These are phyloP conservation scores for Isabelozyma heimii DNA, from an alignment of 805 yeast genomes.

Conservation along the genomic window DNA sequence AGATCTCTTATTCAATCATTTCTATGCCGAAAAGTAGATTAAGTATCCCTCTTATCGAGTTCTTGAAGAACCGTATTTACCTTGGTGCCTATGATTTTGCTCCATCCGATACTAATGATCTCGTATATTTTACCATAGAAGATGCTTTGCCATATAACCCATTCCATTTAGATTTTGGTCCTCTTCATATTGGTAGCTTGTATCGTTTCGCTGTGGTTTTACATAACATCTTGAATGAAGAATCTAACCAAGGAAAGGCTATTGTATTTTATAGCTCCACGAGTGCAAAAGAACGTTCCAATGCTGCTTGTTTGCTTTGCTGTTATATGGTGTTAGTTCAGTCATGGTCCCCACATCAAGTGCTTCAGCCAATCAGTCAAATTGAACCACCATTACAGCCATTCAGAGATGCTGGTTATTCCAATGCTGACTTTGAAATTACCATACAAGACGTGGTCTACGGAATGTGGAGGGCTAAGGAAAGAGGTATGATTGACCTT, in stretches of 20 bases:
- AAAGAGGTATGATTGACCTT: conserved; percentile 81
- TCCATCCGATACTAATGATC: conserved; percentile 73
- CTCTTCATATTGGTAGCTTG: conserved; percentile 87
- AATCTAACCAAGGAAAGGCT: conserved; percentile 79
- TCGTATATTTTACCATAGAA: conserved; percentile 88
- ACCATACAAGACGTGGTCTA: conserved; percentile 94
- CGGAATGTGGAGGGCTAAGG: conserved; percentile 97
- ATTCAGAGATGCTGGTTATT: conserved; percentile 96
- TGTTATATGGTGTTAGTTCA: conserved; percentile 95
- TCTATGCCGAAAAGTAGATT: conserved; percentile 14
- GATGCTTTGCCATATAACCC: conserved; percentile 89
- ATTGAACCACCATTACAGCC: conserved; percentile 91
- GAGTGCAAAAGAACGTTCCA: conserved; percentile 77
- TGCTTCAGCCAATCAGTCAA: conserved; percentile 89
- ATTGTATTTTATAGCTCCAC: conserved; percentile 87
- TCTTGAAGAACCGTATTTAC: conserved; percentile 63
- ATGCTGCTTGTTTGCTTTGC: conserved; percentile 90
- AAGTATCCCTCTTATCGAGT: conserved; percentile 39
- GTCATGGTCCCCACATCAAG: conserved; percentile 98
- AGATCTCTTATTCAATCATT: background rate
- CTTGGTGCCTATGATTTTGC: conserved; percentile 82
- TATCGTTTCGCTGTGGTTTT: conserved; percentile 93
- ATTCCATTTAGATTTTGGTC: conserved; percentile 97
- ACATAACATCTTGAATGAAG: conserved; percentile 87
- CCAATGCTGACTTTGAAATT: conserved; percentile 89